phyloP scores from a whole-genome alignment of 2,329 filamentous ascomycete species.

The Diatrype stigma region DNA sequence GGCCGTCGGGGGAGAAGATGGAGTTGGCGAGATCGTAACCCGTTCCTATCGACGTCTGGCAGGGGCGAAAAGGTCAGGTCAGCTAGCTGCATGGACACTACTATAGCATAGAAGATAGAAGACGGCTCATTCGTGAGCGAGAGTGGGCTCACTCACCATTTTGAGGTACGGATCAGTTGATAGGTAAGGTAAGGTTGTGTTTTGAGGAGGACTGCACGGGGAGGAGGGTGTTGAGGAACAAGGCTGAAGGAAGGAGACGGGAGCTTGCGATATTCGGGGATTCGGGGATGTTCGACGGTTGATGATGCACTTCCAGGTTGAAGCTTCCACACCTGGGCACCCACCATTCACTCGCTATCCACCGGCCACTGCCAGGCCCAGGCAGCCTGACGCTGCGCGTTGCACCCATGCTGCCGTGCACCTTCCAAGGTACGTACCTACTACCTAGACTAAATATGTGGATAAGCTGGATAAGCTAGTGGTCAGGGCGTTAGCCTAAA shows the following conservation, averaged over 20 bases:
- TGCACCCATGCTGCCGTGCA: neutral
- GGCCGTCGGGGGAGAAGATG: conserved; percentile 97
- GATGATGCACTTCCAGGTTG: neutral
- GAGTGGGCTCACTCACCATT: neutral
- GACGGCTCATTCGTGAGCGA: neutral
- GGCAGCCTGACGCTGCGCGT: neutral
- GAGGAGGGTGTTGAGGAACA: neutral
- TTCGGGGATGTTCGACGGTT: neutral
- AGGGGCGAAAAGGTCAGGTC: neutral
- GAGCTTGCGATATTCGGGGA: neutral
- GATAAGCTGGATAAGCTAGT: too few species aligned
- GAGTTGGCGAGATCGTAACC: conserved; percentile 99
- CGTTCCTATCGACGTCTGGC: conserved; percentile 96
- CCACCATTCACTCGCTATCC: neutral
- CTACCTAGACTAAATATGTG: too few species aligned
- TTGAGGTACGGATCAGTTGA: neutral
- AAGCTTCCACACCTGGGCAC: neutral
- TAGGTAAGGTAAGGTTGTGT: neutral
- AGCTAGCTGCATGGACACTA: neutral
- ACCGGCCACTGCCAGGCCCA: neutral
- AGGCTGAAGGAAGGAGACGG: neutral
- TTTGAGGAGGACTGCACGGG: neutral
- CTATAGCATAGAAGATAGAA: neutral
- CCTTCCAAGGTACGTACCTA: too few species aligned
- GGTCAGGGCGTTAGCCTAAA: neutral